Base-by-base conservation (phyloP, 352 stramenopile genomes). In the Plasmopara muralis region DNA sequence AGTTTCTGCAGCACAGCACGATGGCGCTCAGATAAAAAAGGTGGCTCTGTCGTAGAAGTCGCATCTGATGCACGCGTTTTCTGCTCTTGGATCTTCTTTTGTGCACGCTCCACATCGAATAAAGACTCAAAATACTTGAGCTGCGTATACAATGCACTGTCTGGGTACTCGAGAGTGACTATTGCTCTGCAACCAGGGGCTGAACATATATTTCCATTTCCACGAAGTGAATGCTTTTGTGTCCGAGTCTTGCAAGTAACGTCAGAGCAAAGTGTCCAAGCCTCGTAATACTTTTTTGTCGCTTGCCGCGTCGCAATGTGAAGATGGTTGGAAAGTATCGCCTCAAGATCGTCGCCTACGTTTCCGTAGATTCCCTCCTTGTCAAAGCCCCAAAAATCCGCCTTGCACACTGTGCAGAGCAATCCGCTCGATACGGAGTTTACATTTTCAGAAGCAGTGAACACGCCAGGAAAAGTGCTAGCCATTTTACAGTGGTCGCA, bases 121-220 rank as follows among this genome's bases (percentile, higher is more conserved):
- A 99, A 78, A 20, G 89, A 89, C 64, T 97, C 91, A 50, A 98
- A 94, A 61, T 97, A 98, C 68, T 98, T 98, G 41, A 99, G 83
- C 65, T 99, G 96, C 15, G 87, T 98, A 57, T 98, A 96, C 16
- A 98, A 68, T 14, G 75, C 71, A 44, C 74, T 83, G 60, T 98
- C 93, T 0, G 83, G 82, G 53, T 89, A 97, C 58, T 97, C 83
- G 53, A 90, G 73, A 30, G 64, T 77, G 40, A 97, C 85, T 4
- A 79, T 75, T 10, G 94, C 94, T 56, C 90, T 93, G 77, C 96
- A 99, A 35, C 92, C 88, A 10, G 62, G 66, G 18, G 81, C 80
- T 31, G 97, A 89, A 60, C 96, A 99, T 29, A 91, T 89, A 50
- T 92, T 95, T 46, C 95, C 96, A 40, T 89, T 89, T 18, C 83